Evolutionary conservation across 2,329 filamentous ascomycete genomes (phyloP), one percentile per base, ranked within the genome.

Genomic region (Apiospora marii): DNA sequence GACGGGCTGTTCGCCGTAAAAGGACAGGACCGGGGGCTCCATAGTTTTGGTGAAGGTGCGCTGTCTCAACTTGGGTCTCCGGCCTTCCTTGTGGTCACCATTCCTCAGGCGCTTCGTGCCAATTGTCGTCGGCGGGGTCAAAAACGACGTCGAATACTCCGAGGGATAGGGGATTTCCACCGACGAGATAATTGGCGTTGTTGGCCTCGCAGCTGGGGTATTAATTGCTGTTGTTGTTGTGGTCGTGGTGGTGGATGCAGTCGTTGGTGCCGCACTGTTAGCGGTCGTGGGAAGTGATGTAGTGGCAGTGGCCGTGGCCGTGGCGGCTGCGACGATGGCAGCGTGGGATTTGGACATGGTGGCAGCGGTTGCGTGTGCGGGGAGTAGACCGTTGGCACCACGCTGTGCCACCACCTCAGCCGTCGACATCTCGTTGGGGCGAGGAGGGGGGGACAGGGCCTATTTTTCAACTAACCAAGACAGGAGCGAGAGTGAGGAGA

Each of bases 1-100:
- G 27, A 90, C 86, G 12, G 87, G 87, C 76, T 89, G 85, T 19
- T 86, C 85, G 78, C 88, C 87, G 84, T 88, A 90, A 75, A 89
- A 89, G 1, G 87, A 89, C 68, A 89, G 80, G 69, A 88, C 85
- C 24, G 87, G 87, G 12, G 85, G 83, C 72, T 88, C 86, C 81
- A 86, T 86, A 77, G 77, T 81, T 68, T 80, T 80, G 5, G 77
- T 77, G 70, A 81, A 78, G 61, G 75, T 74, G 70, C 78, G 75
- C 72, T 79, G 78, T 73, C 79, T 76, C 69, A 75, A 78, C 74
- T 81, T 81, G 30, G 78, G 74, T 71, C 75, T 77, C 73, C 80
- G 75, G 69, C 78, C 79, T 68, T 80, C 78, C 74, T 75, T 78
- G 68, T 80, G 76, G 16, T 81, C 80, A 67, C 74, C 77, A 72